These are phyloP conservation scores for Schoenoplectus tabernaemontani DNA, from an alignment of 202 grass and related monocot genomes.

Conservation along the genomic window DNA sequence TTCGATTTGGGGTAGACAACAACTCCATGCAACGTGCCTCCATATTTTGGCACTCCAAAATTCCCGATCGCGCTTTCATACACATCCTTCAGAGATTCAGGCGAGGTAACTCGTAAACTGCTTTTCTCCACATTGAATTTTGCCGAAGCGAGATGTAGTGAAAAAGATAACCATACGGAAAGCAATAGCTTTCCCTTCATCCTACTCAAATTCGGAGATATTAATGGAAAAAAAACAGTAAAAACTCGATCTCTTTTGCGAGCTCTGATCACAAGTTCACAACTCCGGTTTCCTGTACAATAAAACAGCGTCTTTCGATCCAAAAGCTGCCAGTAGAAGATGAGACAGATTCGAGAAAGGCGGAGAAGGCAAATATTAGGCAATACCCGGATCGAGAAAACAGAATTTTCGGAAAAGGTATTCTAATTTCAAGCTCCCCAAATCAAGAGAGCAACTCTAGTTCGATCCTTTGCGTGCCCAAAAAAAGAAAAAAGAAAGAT, in stretches of 20 bases:
- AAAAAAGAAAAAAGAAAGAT: conserved; percentile 2
- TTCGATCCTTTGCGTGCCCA: conserved; percentile 21
- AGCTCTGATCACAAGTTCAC: conserved; percentile 4
- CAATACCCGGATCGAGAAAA: conserved; percentile 15
- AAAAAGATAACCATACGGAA: conserved; percentile 4
- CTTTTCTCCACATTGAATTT: conserved; percentile 93
- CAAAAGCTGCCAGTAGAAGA: not conserved
- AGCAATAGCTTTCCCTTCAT: conserved; percentile 31
- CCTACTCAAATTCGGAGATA: too few species aligned
- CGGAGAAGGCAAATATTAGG: not conserved
- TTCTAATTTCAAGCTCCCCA: not conserved
- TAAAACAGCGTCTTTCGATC: too few species aligned
- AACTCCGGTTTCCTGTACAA: too few species aligned
- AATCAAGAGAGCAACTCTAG: conserved; percentile 7
- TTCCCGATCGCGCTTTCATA: conserved; percentile 82
- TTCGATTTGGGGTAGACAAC: conserved; percentile 63
- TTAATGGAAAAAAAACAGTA: not conserved
- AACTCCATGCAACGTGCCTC: conserved; percentile 61
- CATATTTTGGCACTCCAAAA: conserved; percentile 79
- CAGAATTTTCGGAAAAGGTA: conserved; percentile 7
- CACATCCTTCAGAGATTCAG: conserved; percentile 50
- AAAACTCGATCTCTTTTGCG: not conserved
- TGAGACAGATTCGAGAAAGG: not conserved
- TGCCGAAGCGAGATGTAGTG: conserved; percentile 13
- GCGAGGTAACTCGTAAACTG: conserved; percentile 63